Base-by-base conservation (phyloP, 2,329 filamentous ascomycete genomes). In the Monosporascus cannonballus region DNA sequence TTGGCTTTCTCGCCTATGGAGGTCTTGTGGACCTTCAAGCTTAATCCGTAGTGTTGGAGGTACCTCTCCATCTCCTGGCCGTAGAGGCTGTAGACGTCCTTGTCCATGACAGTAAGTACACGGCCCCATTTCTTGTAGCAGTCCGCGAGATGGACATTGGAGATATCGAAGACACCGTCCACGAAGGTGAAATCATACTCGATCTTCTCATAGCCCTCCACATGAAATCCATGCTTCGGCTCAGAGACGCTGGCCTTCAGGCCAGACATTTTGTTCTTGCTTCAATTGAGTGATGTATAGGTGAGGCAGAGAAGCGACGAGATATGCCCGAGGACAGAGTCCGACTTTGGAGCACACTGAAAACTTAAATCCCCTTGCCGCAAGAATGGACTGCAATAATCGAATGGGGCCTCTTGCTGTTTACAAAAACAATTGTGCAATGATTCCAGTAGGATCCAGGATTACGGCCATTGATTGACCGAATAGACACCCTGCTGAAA, bases 1-100 rank as follows among this genome's bases (percentile, higher is more conserved):
- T 89, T 89, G 42, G 85, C 85, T 70, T 88, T 88, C 67, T 89
- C 86, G 14, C 86, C 85, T 65, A 89, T 87, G 73, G 84, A 86
- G 54, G 84, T 88, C 74, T 86, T 83, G 70, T 89, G 85, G 47
- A 89, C 78, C 59, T 79, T 80, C 51, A 89, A 73, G 22, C 79
- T 71, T 46, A 89, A 74, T 18, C 75, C 74, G 67, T 87, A 74
- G 63, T 87, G 79, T 50, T 83, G 73, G 64, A 89, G 89, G 69
- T 89, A 89, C 49, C 71, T 68, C 67, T 85, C 76, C 73, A 89
- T 84, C 69, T 83, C 73, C 55, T 77, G 69, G 47, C 85, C 85
- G 58, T 89, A 89, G 17, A 88, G 68, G 54, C 80, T 81, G 69
- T 79, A 86, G 62, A 89, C 86, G 71, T 88, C 89, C 67, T 81